Evolutionary conservation across 2,329 filamentous ascomycete genomes (phyloP).

Genomic region (Karstenula rhodostoma): DNA sequence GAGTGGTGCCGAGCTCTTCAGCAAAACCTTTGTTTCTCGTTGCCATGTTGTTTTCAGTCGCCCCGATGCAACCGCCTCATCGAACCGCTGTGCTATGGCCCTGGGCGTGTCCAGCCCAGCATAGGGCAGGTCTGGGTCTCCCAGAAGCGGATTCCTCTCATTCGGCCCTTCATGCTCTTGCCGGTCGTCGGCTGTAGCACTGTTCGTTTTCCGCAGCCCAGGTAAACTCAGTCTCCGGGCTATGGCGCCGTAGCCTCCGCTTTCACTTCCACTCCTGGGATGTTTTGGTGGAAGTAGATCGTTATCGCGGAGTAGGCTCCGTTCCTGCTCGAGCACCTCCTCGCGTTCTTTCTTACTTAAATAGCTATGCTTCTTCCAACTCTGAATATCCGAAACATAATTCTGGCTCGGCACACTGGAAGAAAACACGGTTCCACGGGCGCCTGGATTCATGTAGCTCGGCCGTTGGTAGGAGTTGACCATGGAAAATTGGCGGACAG

Average conservation of each 20-base stretch:
- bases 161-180: constrained; percentile 30
- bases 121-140: constrained; percentile 50
- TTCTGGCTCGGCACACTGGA: constrained; percentile 55
- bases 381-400: constrained; percentile 26
- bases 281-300: constrained; percentile 64
- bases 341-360: constrained; percentile 63
- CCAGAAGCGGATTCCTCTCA: constrained; percentile 61
- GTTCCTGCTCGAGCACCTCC: constrained; percentile 63
- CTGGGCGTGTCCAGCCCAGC: constrained; percentile 61
- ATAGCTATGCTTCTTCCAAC: constrained; percentile 47
- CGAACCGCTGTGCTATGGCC: constrained; percentile 46
- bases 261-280: constrained; percentile 48
- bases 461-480: constrained; percentile 77
- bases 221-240: constrained; percentile 40
- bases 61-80: constrained; percentile 81
- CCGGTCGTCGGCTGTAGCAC: constrained; percentile 43
- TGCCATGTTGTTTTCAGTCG: constrained; percentile 91
- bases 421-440: constrained; percentile 74
- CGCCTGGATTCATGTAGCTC: constrained; percentile 76
- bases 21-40: constrained; percentile 83
- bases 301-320: constrained; percentile 67
- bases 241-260: constrained; percentile 33
- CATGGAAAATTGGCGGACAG: constrained; percentile 59
- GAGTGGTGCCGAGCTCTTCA: constrained; percentile 56
- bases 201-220: constrained; percentile 39